Conservation (phyloP, 2,329 filamentous ascomycete genomes). For the Arthrobotrys sinensis region DNA sequence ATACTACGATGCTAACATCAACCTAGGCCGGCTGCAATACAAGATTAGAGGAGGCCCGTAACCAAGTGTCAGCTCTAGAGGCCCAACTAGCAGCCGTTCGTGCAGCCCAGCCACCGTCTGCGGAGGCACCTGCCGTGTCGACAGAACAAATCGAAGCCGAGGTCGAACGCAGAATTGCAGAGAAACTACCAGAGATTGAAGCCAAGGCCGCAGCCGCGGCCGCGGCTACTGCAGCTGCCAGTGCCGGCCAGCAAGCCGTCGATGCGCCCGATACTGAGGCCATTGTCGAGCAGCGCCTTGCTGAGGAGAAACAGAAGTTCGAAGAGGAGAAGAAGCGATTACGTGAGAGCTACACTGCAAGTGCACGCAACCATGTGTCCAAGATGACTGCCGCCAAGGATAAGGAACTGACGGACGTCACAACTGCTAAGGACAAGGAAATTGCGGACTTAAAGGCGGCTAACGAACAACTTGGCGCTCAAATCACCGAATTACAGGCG, state of each 20-base stretch:
- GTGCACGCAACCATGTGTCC: constrained; percentile 60
- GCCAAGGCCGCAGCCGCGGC: constrained; percentile 30
- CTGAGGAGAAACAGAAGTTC: constrained; percentile 62
- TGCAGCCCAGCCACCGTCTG: constrained; percentile 7
- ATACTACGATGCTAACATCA: constrained; percentile 23
- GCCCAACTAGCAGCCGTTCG: constrained; percentile 43
- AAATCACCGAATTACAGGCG: constrained; percentile 46
- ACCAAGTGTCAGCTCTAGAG: constrained; percentile 35
- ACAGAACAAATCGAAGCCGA: constrained; percentile 62
- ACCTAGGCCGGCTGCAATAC: constrained; percentile 23
- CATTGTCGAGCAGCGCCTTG: constrained; percentile 60
- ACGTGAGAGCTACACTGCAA: constrained; percentile 41
- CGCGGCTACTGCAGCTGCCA: constrained; percentile 39
- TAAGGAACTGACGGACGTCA: constrained; percentile 48
- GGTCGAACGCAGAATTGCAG: constrained; percentile 59
- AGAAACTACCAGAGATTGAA: constrained; percentile 53
- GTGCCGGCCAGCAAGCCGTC: constrained; percentile 4
- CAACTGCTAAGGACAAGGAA: constrained; percentile 49
- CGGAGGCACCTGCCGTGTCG: constrained; percentile 27
- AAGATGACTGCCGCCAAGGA: constrained; percentile 63
- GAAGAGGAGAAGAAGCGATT: constrained; percentile 61
- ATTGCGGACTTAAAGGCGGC: constrained; percentile 37
- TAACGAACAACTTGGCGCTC: constrained; percentile 38
- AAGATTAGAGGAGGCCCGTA: constrained; percentile 40
- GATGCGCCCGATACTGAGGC: constrained; percentile 18